Evolutionary conservation across 345 rosid genomes (phyloP).

Genomic region (Acer saccharum): DNA sequence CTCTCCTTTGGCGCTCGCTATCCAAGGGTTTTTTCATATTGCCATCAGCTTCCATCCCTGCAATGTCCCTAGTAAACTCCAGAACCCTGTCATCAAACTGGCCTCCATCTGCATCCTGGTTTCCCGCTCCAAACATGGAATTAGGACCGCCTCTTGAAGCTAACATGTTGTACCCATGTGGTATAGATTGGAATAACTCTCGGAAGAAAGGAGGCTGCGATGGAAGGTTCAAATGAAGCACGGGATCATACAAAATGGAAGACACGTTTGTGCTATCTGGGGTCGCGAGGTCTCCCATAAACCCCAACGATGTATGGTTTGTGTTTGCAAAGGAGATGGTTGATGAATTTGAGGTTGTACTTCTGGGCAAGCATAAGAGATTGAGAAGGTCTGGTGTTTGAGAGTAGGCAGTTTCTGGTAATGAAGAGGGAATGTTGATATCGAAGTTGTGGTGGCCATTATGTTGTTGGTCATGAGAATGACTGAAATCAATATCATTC

Average conservation of each 20-base stretch:
- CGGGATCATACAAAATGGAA: slow-evolving; percentile 31
- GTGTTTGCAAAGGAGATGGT: slow-evolving; percentile 12
- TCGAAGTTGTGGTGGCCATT: background rate
- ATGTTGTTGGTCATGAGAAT: background rate
- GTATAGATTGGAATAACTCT: slow-evolving; percentile 42
- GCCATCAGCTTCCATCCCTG: slow-evolving; percentile 37
- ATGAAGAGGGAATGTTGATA: slow-evolving; percentile 28
- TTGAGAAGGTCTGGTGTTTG: slow-evolving; percentile 63
- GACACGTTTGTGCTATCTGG: slow-evolving; percentile 34
- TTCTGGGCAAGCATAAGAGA: slow-evolving; percentile 56
- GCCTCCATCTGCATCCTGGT: slow-evolving; percentile 38
- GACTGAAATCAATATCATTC: too few relatives aligned
- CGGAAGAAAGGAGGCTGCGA: slow-evolving; percentile 45
- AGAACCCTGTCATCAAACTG: slow-evolving; percentile 46
- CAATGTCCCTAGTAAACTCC: slow-evolving; percentile 54
- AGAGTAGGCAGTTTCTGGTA: slow-evolving; percentile 3
- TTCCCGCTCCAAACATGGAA: slow-evolving; percentile 33
- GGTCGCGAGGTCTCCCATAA: background rate
- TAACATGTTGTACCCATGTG: slow-evolving; percentile 38
- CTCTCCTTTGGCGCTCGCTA: slow-evolving; percentile 70
- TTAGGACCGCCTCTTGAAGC: slow-evolving; percentile 14
- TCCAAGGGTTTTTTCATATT: slow-evolving; percentile 59
- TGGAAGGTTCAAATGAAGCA: slow-evolving; percentile 14
- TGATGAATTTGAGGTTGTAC: slow-evolving; percentile 40
- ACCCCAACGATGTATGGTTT: slow-evolving; percentile 4